Conservation (phyloP, 345 rosid genomes). For the Aquilaria sinensis region DNA sequence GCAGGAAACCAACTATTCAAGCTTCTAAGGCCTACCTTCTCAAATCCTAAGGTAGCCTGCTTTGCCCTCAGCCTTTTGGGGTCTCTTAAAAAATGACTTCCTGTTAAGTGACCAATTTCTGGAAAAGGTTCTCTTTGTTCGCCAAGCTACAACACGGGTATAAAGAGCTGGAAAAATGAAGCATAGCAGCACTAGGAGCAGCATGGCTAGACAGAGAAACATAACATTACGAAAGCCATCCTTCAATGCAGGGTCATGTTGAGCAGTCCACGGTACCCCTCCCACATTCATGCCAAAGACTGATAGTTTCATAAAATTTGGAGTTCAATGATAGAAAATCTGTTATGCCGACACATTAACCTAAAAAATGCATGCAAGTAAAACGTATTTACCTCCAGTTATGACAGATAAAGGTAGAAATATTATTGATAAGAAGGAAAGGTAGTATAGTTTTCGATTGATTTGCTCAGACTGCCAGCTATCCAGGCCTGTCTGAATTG, state of each 20-base stretch:
- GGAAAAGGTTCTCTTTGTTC: conserved; percentile 34
- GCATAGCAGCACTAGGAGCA: conserved; percentile 52
- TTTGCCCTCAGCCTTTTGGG: conserved; percentile 38
- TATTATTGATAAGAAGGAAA: conserved; percentile 86
- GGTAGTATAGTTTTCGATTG: conserved; percentile 85
- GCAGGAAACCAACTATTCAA: no score
- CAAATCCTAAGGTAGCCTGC: conserved; percentile 77
- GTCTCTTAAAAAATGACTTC: conserved; percentile 58
- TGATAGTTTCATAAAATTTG: conserved; percentile 18
- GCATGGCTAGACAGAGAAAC: conserved; percentile 58
- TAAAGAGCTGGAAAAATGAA: conserved; percentile 64
- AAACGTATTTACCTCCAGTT: conserved; percentile 67
- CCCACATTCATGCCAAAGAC: conserved; percentile 99
- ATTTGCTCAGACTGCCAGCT: conserved; percentile 98
- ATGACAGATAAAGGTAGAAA: conserved; percentile 91
- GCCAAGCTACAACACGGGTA: conserved; percentile 43
- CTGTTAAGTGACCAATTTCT: conserved; percentile 72
- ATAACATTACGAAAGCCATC: conserved; percentile 89
- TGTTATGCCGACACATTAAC: no score
- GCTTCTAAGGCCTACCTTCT: not conserved
- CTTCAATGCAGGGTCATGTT: conserved; percentile 43
- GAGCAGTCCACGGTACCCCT: conserved; percentile 98
- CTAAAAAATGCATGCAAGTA: no score
- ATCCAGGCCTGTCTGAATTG: conserved; percentile 88
- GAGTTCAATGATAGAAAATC: not conserved